phyloP scores from a whole-genome alignment of 441 rosid genomes.

The Melastoma candidum region DNA sequence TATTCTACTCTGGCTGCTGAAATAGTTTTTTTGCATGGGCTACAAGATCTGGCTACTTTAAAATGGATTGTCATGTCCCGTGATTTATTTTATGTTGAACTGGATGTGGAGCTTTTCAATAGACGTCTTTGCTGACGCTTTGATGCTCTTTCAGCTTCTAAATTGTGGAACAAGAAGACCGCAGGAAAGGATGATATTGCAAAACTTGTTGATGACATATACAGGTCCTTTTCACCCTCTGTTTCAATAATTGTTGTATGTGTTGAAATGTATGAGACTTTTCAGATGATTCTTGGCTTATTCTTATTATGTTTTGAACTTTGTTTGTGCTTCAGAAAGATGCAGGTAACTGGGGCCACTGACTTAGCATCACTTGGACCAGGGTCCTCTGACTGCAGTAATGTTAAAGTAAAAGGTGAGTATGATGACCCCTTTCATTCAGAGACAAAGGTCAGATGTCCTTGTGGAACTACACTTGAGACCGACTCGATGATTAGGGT shows the following conservation, averaged over 20 bases:
- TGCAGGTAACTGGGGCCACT: slow-evolving; percentile 85
- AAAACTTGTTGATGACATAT: slow-evolving; percentile 78
- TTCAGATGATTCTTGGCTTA: slow-evolving; percentile 3
- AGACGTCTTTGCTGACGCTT: background rate
- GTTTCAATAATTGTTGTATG: background rate
- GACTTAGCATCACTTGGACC: slow-evolving; percentile 85
- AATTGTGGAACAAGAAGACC: slow-evolving; percentile 63
- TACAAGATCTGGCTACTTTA: no score
- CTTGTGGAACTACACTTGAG: slow-evolving; percentile 75
- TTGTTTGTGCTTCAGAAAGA: slow-evolving; percentile 43
- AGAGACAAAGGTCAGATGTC: slow-evolving; percentile 79
- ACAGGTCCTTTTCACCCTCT: slow-evolving; percentile 40
- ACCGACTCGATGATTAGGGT: slow-evolving; percentile 79
- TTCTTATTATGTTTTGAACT: slow-evolving; percentile 2
- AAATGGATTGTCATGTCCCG: no score
- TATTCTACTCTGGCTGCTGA: no score
- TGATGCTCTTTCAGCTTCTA: slow-evolving; percentile 36
- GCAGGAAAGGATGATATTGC: slow-evolving; percentile 79
- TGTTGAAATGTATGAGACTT: background rate
- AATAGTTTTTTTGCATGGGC: no score
- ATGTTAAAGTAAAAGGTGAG: slow-evolving; percentile 55
- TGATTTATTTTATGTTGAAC: background rate
- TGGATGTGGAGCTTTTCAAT: background rate
- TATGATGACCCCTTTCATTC: slow-evolving; percentile 36
- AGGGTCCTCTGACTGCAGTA: slow-evolving; percentile 56